Conservation (phyloP, 495 filamentous ascomycete genomes). For the Bacidia rubella region DNA sequence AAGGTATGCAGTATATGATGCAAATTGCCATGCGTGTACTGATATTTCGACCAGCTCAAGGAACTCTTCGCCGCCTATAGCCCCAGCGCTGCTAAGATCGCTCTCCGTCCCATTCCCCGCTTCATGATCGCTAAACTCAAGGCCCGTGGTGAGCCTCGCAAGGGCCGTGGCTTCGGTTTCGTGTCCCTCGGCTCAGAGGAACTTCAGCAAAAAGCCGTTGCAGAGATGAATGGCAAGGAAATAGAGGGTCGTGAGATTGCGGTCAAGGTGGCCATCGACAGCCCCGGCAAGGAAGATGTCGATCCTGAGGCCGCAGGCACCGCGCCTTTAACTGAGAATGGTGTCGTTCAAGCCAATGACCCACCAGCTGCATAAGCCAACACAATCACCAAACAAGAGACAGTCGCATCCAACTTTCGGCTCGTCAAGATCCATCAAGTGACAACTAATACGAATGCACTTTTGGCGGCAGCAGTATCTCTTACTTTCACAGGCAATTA, state of each 20-base stretch:
- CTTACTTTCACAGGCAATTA: neutral
- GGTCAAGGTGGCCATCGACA: constrained; percentile 99
- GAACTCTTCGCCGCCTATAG: constrained; percentile 85
- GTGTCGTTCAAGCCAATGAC: constrained; percentile 31
- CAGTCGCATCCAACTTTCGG: neutral
- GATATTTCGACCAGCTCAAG: constrained; percentile 58
- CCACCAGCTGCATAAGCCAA: constrained; percentile 26
- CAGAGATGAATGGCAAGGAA: constrained; percentile 97
- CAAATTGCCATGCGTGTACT: no score
- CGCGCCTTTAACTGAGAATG: constrained; percentile 20
- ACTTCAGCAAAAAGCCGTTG: constrained; percentile 87
- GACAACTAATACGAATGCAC: neutral
- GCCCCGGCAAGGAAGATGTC: constrained; percentile 95
- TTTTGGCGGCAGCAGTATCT: neutral
- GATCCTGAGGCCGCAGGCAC: constrained; percentile 39
- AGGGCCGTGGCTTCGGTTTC: constrained; percentile 98
- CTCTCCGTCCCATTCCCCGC: constrained; percentile 91
- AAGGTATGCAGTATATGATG: no score
- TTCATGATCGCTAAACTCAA: constrained; percentile 99
- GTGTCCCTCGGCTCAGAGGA: constrained; percentile 93
- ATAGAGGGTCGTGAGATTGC: constrained; percentile 98
- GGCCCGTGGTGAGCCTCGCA: constrained; percentile 92
- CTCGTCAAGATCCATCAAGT: neutral
- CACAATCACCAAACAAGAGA: neutral
- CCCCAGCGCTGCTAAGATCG: constrained; percentile 91